Base-by-base conservation (phyloP, 2,329 filamentous ascomycete genomes). In the Capronia epimyces region DNA sequence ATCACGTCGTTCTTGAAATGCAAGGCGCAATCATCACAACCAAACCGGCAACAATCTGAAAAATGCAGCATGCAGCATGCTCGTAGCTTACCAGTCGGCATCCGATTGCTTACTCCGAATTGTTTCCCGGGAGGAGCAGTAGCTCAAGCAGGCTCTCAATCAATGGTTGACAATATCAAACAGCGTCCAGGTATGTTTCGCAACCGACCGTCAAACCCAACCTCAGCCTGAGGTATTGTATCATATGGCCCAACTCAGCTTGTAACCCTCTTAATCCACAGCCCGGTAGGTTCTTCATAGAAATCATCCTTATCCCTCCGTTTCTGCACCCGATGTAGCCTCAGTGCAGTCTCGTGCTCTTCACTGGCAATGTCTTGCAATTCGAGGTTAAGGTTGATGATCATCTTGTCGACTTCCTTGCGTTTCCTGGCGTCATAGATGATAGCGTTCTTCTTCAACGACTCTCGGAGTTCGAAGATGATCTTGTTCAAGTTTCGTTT, bases 241-340 rank as follows among this genome's bases (percentile, higher is more conserved):
- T n/a, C n/a, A n/a, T n/a, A n/a, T n/a, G n/a, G n/a, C n/a, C 39
- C 24, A 20, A 3, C 25, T 77, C 66, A 84, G 55, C 75, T 79
- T 16, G 86, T 89, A 54, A 89, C 83, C 57, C 88, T 77, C 62
- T 84, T 79, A 43, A 94, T 85, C 88, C 88, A 94, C 8, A 94
- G 69, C 24, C 79, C 79, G 0, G 82, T 84, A 9, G 80, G 80
- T 62, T 87, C 60, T 50, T 67, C 67, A 25, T 69, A 67, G 49
- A 66, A 66, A 40, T 70, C 66, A 46, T 84, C 78, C 57, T 83
- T 79, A 61, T 90, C 86, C 60, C 82, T 76, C 42, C 87, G 78
- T 71, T 88, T 90, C 69, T 86, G 84, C 8, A 85, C 83, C 18
- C 85, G 74, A 65, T 87, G 81, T 48, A 93, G 72, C 66, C 83